These are phyloP conservation scores for Psilocybe subaeruginosa DNA, from an alignment of 768 basidiomycete genomes.

Conservation along the genomic window DNA sequence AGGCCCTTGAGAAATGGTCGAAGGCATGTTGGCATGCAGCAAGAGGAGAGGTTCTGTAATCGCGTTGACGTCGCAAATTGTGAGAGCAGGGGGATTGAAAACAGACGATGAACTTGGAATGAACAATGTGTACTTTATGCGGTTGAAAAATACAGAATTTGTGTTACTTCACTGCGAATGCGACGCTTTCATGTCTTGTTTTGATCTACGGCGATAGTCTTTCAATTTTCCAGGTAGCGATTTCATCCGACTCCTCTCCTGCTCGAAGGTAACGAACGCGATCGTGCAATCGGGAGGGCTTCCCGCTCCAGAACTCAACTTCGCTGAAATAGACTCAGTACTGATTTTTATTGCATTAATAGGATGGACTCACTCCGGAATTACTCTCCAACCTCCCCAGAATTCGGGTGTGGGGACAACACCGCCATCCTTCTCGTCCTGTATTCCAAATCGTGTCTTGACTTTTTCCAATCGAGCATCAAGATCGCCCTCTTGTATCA, in stretches of 20 bases:
- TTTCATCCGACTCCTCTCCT: slow-evolving; percentile 47
- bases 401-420: slow-evolving; percentile 82
- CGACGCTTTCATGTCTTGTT: neutral
- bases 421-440: slow-evolving; percentile 39
- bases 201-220: slow-evolving; percentile 68
- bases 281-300: slow-evolving; percentile 93
- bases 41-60: slow-evolving; percentile 31
- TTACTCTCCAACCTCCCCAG: slow-evolving; percentile 96
- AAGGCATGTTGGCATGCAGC: slow-evolving; percentile 46
- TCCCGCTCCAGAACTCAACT: slow-evolving; percentile 97
- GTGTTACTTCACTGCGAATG: neutral
- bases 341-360: neutral
- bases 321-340: slow-evolving; percentile 57
- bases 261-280: slow-evolving; percentile 77
- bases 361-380: slow-evolving; percentile 72
- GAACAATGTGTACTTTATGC: slow-evolving; percentile 8
- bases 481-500: slow-evolving; percentile 76
- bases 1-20: slow-evolving; percentile 43
- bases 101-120: neutral
- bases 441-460: slow-evolving; percentile 57
- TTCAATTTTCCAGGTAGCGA: slow-evolving; percentile 75
- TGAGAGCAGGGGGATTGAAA: neutral
- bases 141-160: slow-evolving; percentile 3
- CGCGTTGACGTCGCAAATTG: neutral
- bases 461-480: slow-evolving; percentile 60